Conservation (phyloP, 2,329 filamentous ascomycete genomes). For the Karstenula rhodostoma region DNA sequence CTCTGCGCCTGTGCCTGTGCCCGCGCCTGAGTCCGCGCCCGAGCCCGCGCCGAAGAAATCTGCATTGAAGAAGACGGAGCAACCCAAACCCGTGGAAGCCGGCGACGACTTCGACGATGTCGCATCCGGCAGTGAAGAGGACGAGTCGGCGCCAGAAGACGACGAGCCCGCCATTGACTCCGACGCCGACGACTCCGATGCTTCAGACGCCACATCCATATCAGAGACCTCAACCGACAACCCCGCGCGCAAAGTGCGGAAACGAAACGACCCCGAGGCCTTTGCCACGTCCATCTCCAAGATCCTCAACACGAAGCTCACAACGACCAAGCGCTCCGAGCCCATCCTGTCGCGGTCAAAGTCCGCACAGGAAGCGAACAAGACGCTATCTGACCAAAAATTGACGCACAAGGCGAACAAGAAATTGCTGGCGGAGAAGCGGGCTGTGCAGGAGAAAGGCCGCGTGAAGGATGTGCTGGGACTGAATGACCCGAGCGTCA, state of each 20-base stretch:
- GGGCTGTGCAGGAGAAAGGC: constrained; percentile 81
- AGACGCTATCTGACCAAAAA: constrained; percentile 75
- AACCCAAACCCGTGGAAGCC: constrained; percentile 9
- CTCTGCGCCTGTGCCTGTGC: background rate
- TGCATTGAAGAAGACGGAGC: constrained; percentile 36
- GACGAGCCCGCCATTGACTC: constrained; percentile 48
- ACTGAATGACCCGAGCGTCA: constrained; percentile 59
- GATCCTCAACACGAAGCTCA: constrained; percentile 89
- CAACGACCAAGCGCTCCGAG: constrained; percentile 80
- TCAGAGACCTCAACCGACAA: constrained; percentile 46
- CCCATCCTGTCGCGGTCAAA: constrained; percentile 89
- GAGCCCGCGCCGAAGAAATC: constrained; percentile 18
- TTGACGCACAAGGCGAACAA: constrained; percentile 83
- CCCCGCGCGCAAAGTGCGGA: constrained; percentile 64
- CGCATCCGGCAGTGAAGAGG: constrained; percentile 34
- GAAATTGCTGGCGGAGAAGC: constrained; percentile 82
- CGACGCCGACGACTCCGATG: constrained; percentile 49
- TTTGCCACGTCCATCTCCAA: constrained; percentile 94
- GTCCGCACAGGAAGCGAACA: constrained; percentile 74
- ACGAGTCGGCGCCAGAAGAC: constrained; percentile 48
- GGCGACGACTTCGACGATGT: constrained; percentile 41
- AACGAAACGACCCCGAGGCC: constrained; percentile 89
- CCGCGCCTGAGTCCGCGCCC: constrained; percentile 1
- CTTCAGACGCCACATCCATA: constrained; percentile 45
- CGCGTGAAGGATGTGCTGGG: constrained; percentile 86